Base-by-base conservation (phyloP, 768 basidiomycete genomes). In the Sporobolomyces pararoseus region DNA sequence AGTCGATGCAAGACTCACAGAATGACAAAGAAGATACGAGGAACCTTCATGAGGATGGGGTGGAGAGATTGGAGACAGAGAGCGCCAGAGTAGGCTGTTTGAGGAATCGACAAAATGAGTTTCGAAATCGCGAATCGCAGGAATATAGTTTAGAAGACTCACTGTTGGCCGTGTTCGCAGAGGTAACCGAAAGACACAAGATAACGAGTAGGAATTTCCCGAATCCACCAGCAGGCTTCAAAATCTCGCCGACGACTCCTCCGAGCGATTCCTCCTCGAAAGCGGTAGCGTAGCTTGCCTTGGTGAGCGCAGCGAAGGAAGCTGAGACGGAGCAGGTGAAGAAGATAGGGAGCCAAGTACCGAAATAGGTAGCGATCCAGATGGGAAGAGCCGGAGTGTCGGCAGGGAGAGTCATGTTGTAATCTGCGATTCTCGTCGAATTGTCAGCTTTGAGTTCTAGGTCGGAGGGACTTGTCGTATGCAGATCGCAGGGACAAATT, bases 201-300 rank as follows among this genome's bases (percentile, higher is more conserved):
- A 84, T 63, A 55, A 83, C 81, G 31, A 83, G 78, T 59, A 82
- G 78, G 79, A 84, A 84, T 47, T 81, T 80, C 44, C 82, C 83
- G 63, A 80, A 81, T 14, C 80, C 81, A 31, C 62, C 71, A 29
- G 59, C 65, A 2, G 25, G 46, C 29, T 46, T 50, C 34, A 84
- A 76, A 13, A 83, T 81, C 52, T 83, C 78, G 0, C 80, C 80
- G 23, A 84, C 71, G 32, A 85, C 76, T 25, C 80, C 83, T 4
- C 83, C 84, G 3, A 82, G 81, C 39, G 81, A 78, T 2, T 83
- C 82, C 27, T 75, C 76, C 1, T 77, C 69, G 52, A 83, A 82
- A 0, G 84, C 83, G 54, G 76, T 74, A 0, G 80, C 77, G 75
- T 84, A 84, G 4, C 77, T 78, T 0, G n/a, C 16, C 39, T 72